phyloP scores from a whole-genome alignment of 805 yeast species.

The Schwanniomyces yamadae region DNA sequence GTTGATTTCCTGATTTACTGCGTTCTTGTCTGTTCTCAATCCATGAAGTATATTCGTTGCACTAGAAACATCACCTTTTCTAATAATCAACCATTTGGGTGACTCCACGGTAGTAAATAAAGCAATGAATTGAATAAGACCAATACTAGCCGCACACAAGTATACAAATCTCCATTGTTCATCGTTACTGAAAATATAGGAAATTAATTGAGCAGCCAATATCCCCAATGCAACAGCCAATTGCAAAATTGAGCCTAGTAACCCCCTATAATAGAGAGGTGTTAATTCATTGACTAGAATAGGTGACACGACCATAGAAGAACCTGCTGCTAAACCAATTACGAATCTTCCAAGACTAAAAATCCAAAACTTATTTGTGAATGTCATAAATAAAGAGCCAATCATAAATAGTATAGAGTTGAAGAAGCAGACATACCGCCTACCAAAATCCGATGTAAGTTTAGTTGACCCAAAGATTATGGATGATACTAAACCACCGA shows the following conservation, averaged over 20 bases:
- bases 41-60: conserved; percentile 29
- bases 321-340: conserved; percentile 40
- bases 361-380: conserved; percentile 16
- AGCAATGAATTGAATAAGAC: conserved; percentile 25
- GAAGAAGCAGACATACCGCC: conserved; percentile 20
- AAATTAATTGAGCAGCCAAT: conserved; percentile 31
- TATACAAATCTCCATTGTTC: conserved; percentile 39
- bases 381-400: conserved; percentile 30
- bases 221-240: conserved; percentile 40
- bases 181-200: conserved; percentile 33
- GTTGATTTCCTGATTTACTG: conserved; percentile 33
- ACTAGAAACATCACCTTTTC: conserved; percentile 22
- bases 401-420: conserved; percentile 21
- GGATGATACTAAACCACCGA: conserved; percentile 37
- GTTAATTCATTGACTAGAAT: conserved; percentile 40
- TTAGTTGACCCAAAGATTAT: conserved; percentile 26
- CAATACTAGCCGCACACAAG: conserved; percentile 23
- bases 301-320: conserved; percentile 40
- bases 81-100: conserved; percentile 42
- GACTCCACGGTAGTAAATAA: conserved; percentile 39
- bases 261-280: conserved; percentile 41
- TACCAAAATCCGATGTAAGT: conserved; percentile 23
- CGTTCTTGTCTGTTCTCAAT: conserved; percentile 29
- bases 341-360: conserved; percentile 33
- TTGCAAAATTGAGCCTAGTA: conserved; percentile 40